Percentiles rank a stretch among this genome's conserved stretches.
Evolutionary conservation across 257 asterid genomes (phyloP).

Genomic region (Coffea eugenioides): DNA sequence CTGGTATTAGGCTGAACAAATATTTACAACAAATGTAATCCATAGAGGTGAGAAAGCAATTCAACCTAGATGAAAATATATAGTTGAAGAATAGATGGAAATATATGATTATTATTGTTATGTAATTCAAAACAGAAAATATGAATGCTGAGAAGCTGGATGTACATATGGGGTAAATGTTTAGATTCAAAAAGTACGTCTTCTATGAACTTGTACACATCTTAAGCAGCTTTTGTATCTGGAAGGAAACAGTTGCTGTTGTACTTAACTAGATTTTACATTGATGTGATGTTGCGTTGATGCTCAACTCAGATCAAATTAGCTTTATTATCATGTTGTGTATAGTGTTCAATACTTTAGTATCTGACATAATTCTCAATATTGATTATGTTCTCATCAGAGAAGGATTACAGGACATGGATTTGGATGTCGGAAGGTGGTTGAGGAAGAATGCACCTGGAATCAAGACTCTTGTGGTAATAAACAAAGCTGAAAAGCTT

Average conservation of each 20-base stretch:
- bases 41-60: neutral
- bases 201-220: neutral
- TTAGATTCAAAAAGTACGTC: neutral
- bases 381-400: constrained; percentile 34
- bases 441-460: constrained; percentile 85
- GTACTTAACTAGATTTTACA: neutral
- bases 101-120: neutral
- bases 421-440: constrained; percentile 97
- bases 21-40: too few relatives aligned
- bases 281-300: too few relatives aligned
- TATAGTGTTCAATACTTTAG: neutral
- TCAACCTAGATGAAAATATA: neutral
- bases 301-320: neutral
- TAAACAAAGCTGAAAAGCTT: constrained; percentile 93
- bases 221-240: neutral
- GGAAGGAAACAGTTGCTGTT: too few relatives aligned
- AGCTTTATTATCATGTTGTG: neutral
- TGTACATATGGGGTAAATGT: neutral
- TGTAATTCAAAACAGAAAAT: neutral
- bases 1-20: too few relatives aligned
- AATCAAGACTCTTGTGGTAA: constrained; percentile 67
- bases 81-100: neutral
- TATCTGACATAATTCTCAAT: neutral
- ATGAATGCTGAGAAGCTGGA: neutral
- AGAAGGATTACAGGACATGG: constrained; percentile 87